A percentile compares a stretch with the other conserved stretches of the same genome.
phyloP scores from a whole-genome alignment of 768 basidiomycete genomes.

The Inosperma sp. region DNA sequence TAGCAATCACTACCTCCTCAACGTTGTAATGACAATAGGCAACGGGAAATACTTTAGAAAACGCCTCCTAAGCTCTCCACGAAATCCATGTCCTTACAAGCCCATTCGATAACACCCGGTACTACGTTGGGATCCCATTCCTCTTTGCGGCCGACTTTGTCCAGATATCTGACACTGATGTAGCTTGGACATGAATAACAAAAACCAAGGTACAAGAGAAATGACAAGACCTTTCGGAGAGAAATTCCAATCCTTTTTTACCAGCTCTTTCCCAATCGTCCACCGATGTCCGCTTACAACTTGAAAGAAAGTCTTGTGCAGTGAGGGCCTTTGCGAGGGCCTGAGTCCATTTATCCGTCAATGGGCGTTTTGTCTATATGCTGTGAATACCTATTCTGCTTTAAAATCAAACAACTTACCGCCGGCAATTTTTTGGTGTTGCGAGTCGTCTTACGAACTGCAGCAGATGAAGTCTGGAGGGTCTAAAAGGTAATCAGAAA shows the following conservation, averaged over 20 bases:
- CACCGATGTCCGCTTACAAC: background rate
- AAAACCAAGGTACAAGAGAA: slow-evolving; percentile 2
- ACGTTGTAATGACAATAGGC: too few relatives aligned
- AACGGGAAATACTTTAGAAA: too few relatives aligned
- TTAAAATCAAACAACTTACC: slow-evolving; percentile 7
- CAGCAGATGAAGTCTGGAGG: background rate
- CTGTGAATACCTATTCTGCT: background rate
- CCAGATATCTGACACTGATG: slow-evolving; percentile 3
- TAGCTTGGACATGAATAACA: background rate
- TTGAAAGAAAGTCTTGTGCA: slow-evolving; percentile 1
- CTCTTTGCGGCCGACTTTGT: slow-evolving; percentile 4
- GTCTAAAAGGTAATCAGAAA: background rate
- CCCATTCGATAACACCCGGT: too few relatives aligned
- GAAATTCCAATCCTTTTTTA: slow-evolving; percentile 1
- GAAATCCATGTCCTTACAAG: too few relatives aligned
- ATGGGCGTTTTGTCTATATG: background rate
- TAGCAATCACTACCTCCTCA: too few relatives aligned
- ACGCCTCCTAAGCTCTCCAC: too few relatives aligned
- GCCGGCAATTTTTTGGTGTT: background rate
- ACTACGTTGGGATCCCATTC: too few relatives aligned
- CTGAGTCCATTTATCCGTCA: slow-evolving; percentile 6
- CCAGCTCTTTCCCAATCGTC: slow-evolving; percentile 2
- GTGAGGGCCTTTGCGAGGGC: background rate
- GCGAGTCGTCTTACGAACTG: background rate
- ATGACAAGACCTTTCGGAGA: slow-evolving; percentile 6